Evolutionary conservation across 1,284 basidiomycete genomes (phyloP), one percentile per base, ranked within the genome.

Genomic region (Bondarzewia mesenterica): DNA sequence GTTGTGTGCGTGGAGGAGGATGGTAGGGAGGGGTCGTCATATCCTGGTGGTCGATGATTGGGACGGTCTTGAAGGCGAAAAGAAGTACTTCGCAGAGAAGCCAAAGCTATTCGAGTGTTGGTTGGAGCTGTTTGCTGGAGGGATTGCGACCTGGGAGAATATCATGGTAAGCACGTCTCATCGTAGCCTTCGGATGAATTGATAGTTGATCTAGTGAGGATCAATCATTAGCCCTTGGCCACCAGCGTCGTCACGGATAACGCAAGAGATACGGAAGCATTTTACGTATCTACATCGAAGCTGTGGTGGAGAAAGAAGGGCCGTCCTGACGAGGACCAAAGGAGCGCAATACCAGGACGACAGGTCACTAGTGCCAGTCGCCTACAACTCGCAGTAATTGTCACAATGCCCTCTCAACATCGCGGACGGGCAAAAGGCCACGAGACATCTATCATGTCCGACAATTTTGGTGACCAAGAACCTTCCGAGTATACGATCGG

Each of bases 341-440:
- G 41, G 18, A 3, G 16, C 21, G 20, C 23, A 42, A 15, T 15
- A 27, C 14, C 7, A 26, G 37, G 21, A 14, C 25, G 3, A 27
- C 16, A 22, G 12, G 25, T 21, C 5, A 18, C 8, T 10, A n/a
- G 18, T 12, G 15, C 18, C 10, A 12, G 35, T 15, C 18, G 12
- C n/a, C 16, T 63, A 16, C 58, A 59, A 42, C 52, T 61, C 25
- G 53, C 60, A 5, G 52, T 63, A 12, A 48, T 63, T 20, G 47
- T 64, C 14, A 49, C 58, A 4, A 63, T 64, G 62, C 63, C 63
- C 8, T 58, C 60, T 1, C 54, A 52, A 2, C 26, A 3, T 6
- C 49, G 25, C 8, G 15, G 32, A 3, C 48, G 45, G 18, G 25
- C 12, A 15, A 26, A 39, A n/a, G n/a, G 39, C 7, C 22, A 36